These are phyloP conservation scores for Pascua guehoae DNA, from an alignment of 1,284 basidiomycete genomes.

Conservation along the genomic window DNA sequence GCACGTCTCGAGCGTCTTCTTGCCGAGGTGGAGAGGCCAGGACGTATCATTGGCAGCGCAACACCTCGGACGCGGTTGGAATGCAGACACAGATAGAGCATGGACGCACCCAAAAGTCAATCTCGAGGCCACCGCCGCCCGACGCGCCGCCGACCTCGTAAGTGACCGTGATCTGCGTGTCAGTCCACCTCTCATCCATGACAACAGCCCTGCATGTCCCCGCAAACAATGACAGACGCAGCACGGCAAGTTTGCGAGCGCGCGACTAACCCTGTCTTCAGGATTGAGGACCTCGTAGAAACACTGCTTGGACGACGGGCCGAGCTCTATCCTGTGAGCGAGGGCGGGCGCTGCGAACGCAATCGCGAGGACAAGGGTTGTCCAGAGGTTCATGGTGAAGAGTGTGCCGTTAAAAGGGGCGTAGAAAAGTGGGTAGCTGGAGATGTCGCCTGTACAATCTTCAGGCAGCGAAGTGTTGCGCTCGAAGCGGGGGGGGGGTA, in stretches of 20 bases:
- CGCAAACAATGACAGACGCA: background rate
- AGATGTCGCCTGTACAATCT: too few species aligned
- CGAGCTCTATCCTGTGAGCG: slow-evolving; percentile 55
- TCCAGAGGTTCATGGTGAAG: slow-evolving; percentile 12
- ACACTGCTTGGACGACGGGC: slow-evolving; percentile 83
- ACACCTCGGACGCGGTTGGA: background rate
- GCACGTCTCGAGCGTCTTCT: too few species aligned
- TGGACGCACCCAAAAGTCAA: slow-evolving; percentile 87
- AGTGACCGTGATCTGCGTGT: slow-evolving; percentile 89
- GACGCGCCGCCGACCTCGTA: slow-evolving; percentile 78
- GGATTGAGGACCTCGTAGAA: slow-evolving; percentile 96
- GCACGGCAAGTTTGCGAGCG: too few species aligned
- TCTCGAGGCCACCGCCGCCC: slow-evolving; percentile 90
- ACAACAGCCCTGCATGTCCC: background rate
- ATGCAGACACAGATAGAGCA: background rate
- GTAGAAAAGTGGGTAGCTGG: background rate
- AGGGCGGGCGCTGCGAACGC: slow-evolving; percentile 32
- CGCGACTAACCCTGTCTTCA: slow-evolving; percentile 73
- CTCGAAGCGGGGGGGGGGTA: background rate
- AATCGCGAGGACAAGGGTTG: slow-evolving; percentile 13
- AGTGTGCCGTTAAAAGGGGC: background rate
- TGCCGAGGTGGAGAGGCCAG: too few species aligned
- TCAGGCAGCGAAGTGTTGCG: background rate
- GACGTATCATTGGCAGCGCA: too few species aligned
- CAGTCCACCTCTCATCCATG: slow-evolving; percentile 5